phyloP scores from a whole-genome alignment of 305 asterid genomes.

The Nicotiana rustica region DNA sequence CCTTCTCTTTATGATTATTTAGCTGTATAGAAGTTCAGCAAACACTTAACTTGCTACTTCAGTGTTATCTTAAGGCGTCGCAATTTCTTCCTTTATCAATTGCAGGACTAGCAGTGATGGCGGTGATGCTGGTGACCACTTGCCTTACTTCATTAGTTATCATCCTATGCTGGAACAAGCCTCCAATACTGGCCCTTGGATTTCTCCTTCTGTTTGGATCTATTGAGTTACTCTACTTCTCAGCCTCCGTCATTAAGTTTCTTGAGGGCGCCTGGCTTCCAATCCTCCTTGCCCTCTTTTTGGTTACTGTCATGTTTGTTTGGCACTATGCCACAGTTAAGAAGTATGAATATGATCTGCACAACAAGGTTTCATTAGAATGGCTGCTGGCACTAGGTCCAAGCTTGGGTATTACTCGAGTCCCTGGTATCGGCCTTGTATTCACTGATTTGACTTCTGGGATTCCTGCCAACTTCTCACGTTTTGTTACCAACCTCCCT shows the following conservation, averaged over 20 bases:
- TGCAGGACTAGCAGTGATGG: constrained; percentile 96
- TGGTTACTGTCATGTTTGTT: constrained; percentile 87
- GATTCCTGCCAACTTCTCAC: constrained; percentile 92
- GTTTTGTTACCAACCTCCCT: constrained; percentile 94
- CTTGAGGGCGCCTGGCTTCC: constrained; percentile 99
- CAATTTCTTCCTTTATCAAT: background rate
- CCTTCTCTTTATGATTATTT: background rate
- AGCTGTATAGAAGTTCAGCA: constrained; percentile 6
- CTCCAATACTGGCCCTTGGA: constrained; percentile 75
- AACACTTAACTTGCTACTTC: background rate
- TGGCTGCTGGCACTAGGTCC: constrained; percentile 96
- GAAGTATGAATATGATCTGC: constrained; percentile 90
- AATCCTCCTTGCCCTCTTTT: constrained; percentile 91
- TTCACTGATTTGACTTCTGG: constrained; percentile 96
- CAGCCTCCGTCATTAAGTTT: constrained; percentile 90
- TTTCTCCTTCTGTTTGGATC: constrained; percentile 89
- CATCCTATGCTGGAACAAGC: constrained; percentile 92
- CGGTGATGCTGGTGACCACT: constrained; percentile 96
- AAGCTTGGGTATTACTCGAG: constrained; percentile 91
- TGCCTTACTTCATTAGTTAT: constrained; percentile 95
- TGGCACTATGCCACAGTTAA: constrained; percentile 93
- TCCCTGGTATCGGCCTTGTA: constrained; percentile 91
- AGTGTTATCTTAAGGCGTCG: constrained; percentile 4
- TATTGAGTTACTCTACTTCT: constrained; percentile 85
- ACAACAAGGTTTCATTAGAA: constrained; percentile 89